Conservation (phyloP, 352 stramenopile species). For the Globisporangium irregulare region DNA sequence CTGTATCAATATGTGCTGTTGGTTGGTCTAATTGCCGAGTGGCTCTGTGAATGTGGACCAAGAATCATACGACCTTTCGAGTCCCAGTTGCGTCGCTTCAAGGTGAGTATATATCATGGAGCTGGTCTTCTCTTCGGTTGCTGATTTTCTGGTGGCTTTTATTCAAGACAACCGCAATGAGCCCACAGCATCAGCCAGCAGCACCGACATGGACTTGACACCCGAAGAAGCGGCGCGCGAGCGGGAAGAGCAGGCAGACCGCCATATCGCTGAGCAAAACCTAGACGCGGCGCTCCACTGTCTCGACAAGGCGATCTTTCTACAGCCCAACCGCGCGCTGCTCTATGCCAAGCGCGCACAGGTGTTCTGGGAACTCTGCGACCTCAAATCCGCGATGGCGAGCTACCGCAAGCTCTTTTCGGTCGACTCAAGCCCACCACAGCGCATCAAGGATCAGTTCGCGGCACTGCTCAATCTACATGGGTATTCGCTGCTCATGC, state of each 20-base stretch:
- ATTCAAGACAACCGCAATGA: background rate
- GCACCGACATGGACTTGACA: constrained; percentile 32
- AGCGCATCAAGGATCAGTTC: constrained; percentile 77
- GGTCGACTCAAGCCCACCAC: constrained; percentile 47
- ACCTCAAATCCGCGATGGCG: constrained; percentile 77
- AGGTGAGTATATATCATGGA: background rate
- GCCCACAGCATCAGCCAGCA: background rate
- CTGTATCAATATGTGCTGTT: background rate
- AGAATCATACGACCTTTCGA: constrained; percentile 13
- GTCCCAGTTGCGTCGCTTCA: constrained; percentile 6
- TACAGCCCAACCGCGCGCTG: constrained; percentile 44
- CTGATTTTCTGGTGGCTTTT: background rate
- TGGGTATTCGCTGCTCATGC: constrained; percentile 59
- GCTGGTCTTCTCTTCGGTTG: constrained; percentile 5
- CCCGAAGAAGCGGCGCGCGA: constrained; percentile 42
- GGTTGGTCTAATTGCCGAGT: background rate
- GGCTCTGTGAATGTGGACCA: background rate
- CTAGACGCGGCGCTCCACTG: constrained; percentile 50
- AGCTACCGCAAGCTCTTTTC: constrained; percentile 76
- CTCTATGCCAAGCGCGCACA: constrained; percentile 66
- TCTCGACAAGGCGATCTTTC: constrained; percentile 75
- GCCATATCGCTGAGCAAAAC: constrained; percentile 27
- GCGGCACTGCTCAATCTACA: constrained; percentile 70
- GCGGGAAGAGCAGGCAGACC: constrained; percentile 50
- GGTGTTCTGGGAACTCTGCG: constrained; percentile 72